Evolutionary conservation across 345 rosid species (phyloP).

Genomic region (Aegle marmelos): DNA sequence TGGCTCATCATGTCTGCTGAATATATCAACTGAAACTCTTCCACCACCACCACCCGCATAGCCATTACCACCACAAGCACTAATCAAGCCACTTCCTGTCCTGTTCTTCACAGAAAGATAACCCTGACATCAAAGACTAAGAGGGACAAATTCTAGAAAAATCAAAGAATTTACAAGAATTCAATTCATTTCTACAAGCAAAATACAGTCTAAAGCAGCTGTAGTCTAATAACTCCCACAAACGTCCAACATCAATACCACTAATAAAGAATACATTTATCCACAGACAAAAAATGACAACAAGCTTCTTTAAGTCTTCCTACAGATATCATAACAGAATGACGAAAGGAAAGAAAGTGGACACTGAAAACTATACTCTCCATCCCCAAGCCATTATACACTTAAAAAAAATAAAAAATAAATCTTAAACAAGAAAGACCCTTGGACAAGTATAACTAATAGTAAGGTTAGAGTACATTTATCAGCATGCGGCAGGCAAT

Average conservation of each 20-base stretch:
- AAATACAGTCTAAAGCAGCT: background rate
- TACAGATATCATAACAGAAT: background rate
- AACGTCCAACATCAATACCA: background rate
- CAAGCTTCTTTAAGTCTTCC: background rate
- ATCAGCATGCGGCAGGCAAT: background rate
- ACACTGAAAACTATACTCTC: background rate
- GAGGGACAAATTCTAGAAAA: background rate
- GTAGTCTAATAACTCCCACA: background rate
- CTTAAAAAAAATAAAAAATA: background rate
- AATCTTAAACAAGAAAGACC: background rate
- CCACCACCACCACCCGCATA: slow-evolving; percentile 99
- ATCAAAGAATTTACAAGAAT: background rate
- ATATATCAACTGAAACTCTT: slow-evolving; percentile 87
- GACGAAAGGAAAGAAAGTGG: background rate
- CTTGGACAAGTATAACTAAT: background rate
- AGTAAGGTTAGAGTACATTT: background rate
- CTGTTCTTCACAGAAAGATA: slow-evolving; percentile 60
- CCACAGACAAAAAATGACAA: background rate
- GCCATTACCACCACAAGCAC: slow-evolving; percentile 98
- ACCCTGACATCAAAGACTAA: background rate
- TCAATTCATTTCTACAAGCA: background rate
- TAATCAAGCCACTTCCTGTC: slow-evolving; percentile 89
- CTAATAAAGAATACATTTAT: background rate
- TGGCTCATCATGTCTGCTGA: slow-evolving; percentile 96
- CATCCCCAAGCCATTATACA: background rate